These are phyloP conservation scores for Exophiala alcalophila DNA, from an alignment of 2,329 filamentous ascomycete genomes.

Conservation along the genomic window DNA sequence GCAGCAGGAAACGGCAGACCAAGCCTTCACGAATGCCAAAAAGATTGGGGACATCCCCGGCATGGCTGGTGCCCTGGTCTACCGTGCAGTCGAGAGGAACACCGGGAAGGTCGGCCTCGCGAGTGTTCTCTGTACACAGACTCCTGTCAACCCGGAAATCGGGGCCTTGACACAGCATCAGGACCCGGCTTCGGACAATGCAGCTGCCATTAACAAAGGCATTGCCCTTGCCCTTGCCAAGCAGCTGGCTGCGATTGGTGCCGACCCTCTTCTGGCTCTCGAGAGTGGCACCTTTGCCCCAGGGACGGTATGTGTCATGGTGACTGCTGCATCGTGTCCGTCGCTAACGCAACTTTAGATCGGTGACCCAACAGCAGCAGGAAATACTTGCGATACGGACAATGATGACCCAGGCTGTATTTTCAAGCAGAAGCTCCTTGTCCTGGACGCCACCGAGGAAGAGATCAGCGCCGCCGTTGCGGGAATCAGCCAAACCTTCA, in stretches of 20 bases:
- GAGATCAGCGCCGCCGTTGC: slow-evolving; percentile 53
- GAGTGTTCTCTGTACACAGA: slow-evolving; percentile 56
- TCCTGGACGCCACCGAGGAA: slow-evolving; percentile 52
- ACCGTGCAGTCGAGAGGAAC: slow-evolving; percentile 58
- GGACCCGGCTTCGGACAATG: slow-evolving; percentile 60
- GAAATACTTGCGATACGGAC: slow-evolving; percentile 53
- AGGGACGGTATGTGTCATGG: slow-evolving; percentile 42
- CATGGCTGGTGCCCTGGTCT: slow-evolving; percentile 55
- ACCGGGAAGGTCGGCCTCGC: slow-evolving; percentile 55
- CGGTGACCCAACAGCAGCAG: slow-evolving; percentile 47
- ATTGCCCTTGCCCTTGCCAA: slow-evolving; percentile 59
- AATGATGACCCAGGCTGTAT: slow-evolving; percentile 54
- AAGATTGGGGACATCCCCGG: slow-evolving; percentile 50
- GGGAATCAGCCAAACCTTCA: slow-evolving; percentile 29
- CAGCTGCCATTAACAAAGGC: slow-evolving; percentile 58
- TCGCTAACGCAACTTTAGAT: slow-evolving; percentile 31
- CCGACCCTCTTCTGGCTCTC: slow-evolving; percentile 61
- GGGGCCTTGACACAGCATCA: slow-evolving; percentile 63
- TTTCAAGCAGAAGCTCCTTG: slow-evolving; percentile 51
- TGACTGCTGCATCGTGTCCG: background rate
- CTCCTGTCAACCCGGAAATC: slow-evolving; percentile 64
- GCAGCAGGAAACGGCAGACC: slow-evolving; percentile 56
- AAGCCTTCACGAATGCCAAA: slow-evolving; percentile 60
- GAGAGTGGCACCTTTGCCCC: slow-evolving; percentile 62
- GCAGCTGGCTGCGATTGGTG: slow-evolving; percentile 61